These are phyloP conservation scores for Immersiporthe knoxdaviesiana DNA, from an alignment of 2,329 filamentous ascomycete species.

Conservation along the genomic window DNA sequence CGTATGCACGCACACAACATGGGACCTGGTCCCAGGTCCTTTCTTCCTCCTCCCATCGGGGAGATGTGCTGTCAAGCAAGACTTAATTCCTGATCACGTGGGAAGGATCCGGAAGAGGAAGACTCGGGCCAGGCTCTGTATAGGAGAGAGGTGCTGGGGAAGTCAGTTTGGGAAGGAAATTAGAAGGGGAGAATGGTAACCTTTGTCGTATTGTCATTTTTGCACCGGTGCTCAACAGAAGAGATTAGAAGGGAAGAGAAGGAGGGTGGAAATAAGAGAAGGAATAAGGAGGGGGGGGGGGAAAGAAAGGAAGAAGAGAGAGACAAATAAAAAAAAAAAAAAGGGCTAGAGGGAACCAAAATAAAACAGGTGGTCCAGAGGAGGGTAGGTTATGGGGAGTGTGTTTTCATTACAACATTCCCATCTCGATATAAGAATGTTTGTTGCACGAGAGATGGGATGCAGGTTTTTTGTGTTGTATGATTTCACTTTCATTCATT, in stretches of 20 bases:
- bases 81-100: not conserved
- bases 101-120: not conserved
- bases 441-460: not conserved
- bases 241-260: not conserved
- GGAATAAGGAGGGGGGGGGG: not conserved
- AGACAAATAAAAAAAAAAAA: not conserved
- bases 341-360: not conserved
- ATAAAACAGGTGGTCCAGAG: conserved; percentile 18
- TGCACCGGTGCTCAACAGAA: conserved; percentile 11
- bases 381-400: conserved; percentile 1
- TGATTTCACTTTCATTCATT: not conserved
- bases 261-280: not conserved
- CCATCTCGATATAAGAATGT: not conserved
- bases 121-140: not conserved
- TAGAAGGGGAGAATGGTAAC: not conserved
- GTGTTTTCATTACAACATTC: conserved; percentile 4
- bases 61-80: conserved; percentile 22
- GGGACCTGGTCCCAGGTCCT: conserved; percentile 20
- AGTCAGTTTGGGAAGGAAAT: not conserved
- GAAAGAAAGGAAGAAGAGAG: not conserved
- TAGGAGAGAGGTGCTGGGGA: not conserved
- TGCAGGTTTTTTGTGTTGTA: not conserved
- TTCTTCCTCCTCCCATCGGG: conserved; percentile 25
- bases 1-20: conserved; percentile 25
- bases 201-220: conserved; percentile 5